Base-by-base conservation (phyloP, 2,329 filamentous ascomycete species). In the Colletotrichum paranaense region DNA sequence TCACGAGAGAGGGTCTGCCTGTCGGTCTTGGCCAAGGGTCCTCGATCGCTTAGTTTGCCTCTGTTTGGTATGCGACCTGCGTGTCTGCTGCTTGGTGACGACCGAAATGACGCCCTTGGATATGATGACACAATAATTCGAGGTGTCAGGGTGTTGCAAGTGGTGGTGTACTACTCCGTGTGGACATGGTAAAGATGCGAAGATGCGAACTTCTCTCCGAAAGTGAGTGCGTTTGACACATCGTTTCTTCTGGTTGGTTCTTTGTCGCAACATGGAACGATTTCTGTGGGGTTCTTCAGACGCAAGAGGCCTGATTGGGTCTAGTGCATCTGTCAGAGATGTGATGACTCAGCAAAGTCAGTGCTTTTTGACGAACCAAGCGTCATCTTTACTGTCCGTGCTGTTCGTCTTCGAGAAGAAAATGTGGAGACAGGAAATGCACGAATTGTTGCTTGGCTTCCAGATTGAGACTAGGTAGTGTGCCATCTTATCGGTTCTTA, bases 361-460 rank as follows among this genome's bases (percentile, higher is more conserved):
- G 7, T 30, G 3, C 19, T 16, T 30, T 22, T 16, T 30, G 22
- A 1, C 57, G 57, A 35, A 55, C 57, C 49, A 22, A 38, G 63
- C 63, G 57, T 24, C 69, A 19, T 30, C 16, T 46, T 8, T n/a
- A 3, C 19, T 1, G 35, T 38, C 35, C 35, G 35, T 38, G 35
- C 35, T 14, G 16, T 7, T 9, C 42, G 42, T 58, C 28, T 59
- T 42, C 14, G 42, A 62, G 30, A 38, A 28, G 6, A 35, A 35
- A 60, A 0, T 32, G n/a, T 30, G 66, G 69, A 8, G 11, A 2
- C 1, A 0, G 0, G 14, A n/a, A n/a, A 69, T 72, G 70, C 70
- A 60, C 66, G 46, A 56, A 30, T 64, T 82, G 80, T 74, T 75
- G 70, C 80, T 80, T 78, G 79, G 78, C 77, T 83, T 75, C 81